These are phyloP conservation scores for Oryza longistaminata DNA, from an alignment of 176 grass and related monocot species.

Conservation along the genomic window DNA sequence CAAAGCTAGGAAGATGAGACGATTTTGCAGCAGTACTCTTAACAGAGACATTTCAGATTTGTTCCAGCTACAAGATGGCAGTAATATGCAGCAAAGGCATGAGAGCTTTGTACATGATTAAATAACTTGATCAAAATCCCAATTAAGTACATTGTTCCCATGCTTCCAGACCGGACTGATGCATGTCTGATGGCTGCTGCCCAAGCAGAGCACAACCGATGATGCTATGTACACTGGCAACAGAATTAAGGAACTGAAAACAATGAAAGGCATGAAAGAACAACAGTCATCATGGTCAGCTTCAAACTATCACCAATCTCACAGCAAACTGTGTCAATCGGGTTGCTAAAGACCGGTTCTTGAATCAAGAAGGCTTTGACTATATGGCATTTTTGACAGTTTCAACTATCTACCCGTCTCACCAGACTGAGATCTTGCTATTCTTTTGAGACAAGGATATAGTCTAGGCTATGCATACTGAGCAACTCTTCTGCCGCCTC, in stretches of 20 bases:
- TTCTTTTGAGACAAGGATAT: background rate
- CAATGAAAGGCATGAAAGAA: background rate
- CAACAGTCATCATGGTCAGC: conserved; percentile 18
- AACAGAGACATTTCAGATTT: background rate
- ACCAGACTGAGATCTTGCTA: background rate
- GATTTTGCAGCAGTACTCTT: background rate
- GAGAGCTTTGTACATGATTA: conserved; percentile 30
- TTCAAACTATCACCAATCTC: conserved; percentile 14
- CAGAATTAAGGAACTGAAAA: conserved; percentile 16
- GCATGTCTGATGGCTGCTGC: background rate
- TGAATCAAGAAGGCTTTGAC: conserved; percentile 39
- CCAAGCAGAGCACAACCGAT: background rate
- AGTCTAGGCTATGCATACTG: conserved; percentile 27
- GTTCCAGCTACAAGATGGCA: background rate
- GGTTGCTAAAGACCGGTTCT: conserved; percentile 33
- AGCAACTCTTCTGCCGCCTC: conserved; percentile 40
- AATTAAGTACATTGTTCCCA: background rate
- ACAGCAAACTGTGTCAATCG: conserved; percentile 3
- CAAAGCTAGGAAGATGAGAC: background rate
- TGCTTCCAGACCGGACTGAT: background rate
- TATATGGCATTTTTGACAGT: conserved; percentile 31
- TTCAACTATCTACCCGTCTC: conserved; percentile 22
- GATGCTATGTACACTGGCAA: conserved; percentile 33
- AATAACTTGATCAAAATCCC: conserved; percentile 1
- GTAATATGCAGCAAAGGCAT: conserved; percentile 10